Evolutionary conservation across 495 filamentous ascomycete genomes (phyloP), one percentile per base, ranked within the genome.

Genomic region (Penicillium bialowiezense): DNA sequence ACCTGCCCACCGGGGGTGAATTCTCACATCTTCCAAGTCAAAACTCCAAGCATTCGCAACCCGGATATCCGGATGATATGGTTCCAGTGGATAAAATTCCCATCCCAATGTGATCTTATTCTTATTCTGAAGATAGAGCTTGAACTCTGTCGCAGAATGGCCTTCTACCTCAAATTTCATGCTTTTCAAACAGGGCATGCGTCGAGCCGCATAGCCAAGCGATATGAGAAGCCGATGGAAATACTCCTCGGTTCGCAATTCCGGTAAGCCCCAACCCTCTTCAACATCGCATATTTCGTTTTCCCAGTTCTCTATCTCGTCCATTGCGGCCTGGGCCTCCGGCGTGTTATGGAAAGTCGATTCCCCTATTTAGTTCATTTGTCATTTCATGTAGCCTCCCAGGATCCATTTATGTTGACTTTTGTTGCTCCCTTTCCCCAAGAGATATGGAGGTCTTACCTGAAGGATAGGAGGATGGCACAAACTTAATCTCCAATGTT

Each of bases 181-280:
- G 3, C 37, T 21, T n/a, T 39, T 39, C 19, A 39, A 39, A 39
- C 18, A 21, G 19, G 19, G 37, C 37, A 39, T 39, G 23, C 37
- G 37, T 23, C 18, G 37, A 9, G 37, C 37, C 19, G 37, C 37
- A 21, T 39, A 23, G 37, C 37, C 37, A 7, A 39, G 37, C 19
- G 37, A 39, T 14, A 39, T 39, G 20, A 39, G 7, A 39, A 39
- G 19, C 19, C 37, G 37, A 21, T 39, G 37, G 37, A 39, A 39
- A n/a, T 39, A 8, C 23, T 23, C 18, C 10, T 23, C 18, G 4
- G 18, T 23, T 13, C 37, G 21, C 37, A 39, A 17, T 23, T 21
- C 18, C 8, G 19, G 18, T 21, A 17, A 21, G 7, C 19, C 8
- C 37, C 37, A 39, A 23, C 18, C 19, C 20, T 5, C 15, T 12